A percentile compares a stretch with the other conserved stretches of the same genome.
These are phyloP conservation scores for Podosphaera aphanis DNA, from an alignment of 2,329 filamentous ascomycete species.

Conservation along the genomic window DNA sequence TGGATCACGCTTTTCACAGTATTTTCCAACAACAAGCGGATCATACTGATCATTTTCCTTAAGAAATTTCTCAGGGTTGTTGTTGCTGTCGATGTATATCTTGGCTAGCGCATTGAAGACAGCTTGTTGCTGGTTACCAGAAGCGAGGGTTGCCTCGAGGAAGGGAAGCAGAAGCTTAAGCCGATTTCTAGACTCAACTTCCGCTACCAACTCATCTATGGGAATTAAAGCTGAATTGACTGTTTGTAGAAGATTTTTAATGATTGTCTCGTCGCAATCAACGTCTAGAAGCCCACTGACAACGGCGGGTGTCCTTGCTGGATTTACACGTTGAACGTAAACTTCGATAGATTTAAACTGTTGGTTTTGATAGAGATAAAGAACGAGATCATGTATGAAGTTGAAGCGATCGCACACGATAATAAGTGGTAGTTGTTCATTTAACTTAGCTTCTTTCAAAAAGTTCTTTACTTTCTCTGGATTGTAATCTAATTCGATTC, in stretches of 20 bases:
- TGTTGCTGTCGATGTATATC: slow-evolving; percentile 98
- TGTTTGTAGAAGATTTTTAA: slow-evolving; percentile 71
- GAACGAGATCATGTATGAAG: slow-evolving; percentile 87
- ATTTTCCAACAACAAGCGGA: slow-evolving; percentile 76
- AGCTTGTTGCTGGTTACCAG: slow-evolving; percentile 85
- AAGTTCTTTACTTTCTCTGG: slow-evolving; percentile 97
- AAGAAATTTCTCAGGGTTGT: slow-evolving; percentile 90
- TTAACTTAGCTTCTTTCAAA: slow-evolving; percentile 80
- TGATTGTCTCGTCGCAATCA: slow-evolving; percentile 88
- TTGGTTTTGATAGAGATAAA: slow-evolving; percentile 96
- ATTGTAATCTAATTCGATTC: slow-evolving; percentile 31
- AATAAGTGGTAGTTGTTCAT: slow-evolving; percentile 85
- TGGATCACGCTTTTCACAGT: slow-evolving; percentile 95
- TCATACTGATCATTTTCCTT: slow-evolving; percentile 97
- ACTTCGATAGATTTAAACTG: slow-evolving; percentile 98
- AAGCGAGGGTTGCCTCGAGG: slow-evolving; percentile 72
- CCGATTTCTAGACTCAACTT: slow-evolving; percentile 90
- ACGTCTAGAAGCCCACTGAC: slow-evolving; percentile 86
- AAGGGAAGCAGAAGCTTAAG: slow-evolving; percentile 90
- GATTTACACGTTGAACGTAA: slow-evolving; percentile 94
- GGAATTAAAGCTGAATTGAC: slow-evolving; percentile 69
- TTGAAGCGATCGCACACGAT: slow-evolving; percentile 99
- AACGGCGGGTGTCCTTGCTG: slow-evolving; percentile 70
- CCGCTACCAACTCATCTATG: slow-evolving; percentile 77
- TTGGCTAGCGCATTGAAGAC: slow-evolving; percentile 95